These are phyloP conservation scores for Grigorovia humatica DNA, from an alignment of 805 yeast species.

Conservation along the genomic window DNA sequence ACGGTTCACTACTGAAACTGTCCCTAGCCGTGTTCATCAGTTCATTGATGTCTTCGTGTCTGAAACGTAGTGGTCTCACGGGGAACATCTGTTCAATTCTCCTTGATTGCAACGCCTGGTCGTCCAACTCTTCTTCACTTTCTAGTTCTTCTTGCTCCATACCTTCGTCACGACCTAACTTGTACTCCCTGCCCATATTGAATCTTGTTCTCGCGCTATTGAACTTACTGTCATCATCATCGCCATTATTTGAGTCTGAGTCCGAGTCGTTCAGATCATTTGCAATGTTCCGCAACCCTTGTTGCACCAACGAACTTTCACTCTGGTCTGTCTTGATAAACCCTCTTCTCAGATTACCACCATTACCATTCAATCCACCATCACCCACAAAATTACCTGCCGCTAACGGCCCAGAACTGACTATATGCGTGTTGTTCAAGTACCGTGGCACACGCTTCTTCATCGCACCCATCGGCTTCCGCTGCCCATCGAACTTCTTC, in stretches of 20 bases:
- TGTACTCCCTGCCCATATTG: constrained; percentile 54
- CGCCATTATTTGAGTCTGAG: constrained; percentile 26
- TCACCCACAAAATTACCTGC: constrained; percentile 38
- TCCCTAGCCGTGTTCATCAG: constrained; percentile 27
- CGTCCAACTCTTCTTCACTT: constrained; percentile 18
- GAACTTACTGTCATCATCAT: constrained; percentile 9
- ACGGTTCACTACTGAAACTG: constrained; percentile 13
- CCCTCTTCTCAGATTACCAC: neutral
- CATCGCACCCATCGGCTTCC: constrained; percentile 10
- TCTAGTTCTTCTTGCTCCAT: constrained; percentile 12
- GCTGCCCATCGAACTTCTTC: constrained; percentile 5
- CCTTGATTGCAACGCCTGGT: constrained; percentile 18
- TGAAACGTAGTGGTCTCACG: constrained; percentile 53
- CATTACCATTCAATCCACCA: constrained; percentile 12
- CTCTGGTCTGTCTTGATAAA: constrained; percentile 5
- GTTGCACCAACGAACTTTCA: constrained; percentile 14
- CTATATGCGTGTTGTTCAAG: constrained; percentile 43
- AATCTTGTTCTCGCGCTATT: constrained; percentile 31
- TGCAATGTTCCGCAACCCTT: constrained; percentile 16
- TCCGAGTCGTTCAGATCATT: constrained; percentile 27
- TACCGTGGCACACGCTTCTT: constrained; percentile 23
- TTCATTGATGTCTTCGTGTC: constrained; percentile 31
- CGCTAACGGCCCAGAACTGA: constrained; percentile 65
- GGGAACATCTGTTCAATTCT: constrained; percentile 42
- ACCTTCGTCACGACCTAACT: constrained; percentile 30